These are phyloP conservation scores for Hypholoma fasciculare DNA, from an alignment of 768 basidiomycete genomes.

Conservation along the genomic window DNA sequence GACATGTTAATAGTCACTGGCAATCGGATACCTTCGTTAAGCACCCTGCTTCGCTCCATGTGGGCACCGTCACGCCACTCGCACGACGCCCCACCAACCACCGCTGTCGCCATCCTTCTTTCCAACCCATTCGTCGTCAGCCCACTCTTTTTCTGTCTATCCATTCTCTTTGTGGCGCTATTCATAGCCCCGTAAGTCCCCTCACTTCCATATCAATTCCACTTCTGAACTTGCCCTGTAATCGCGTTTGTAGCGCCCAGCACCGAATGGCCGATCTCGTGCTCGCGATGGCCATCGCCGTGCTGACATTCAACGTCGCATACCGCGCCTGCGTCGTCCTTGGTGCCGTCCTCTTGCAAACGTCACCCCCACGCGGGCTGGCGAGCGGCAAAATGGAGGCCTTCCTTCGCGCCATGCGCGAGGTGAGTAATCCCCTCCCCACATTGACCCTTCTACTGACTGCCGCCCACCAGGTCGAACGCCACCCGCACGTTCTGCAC, in stretches of 20 bases:
- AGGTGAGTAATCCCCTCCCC: constrained; percentile 46
- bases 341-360: constrained; percentile 87
- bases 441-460: background rate
- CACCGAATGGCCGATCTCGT: constrained; percentile 81
- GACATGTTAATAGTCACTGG: constrained; percentile 47
- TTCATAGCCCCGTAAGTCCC: constrained; percentile 57
- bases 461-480: constrained; percentile 57
- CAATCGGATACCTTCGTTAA: constrained; percentile 59
- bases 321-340: constrained; percentile 84
- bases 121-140: constrained; percentile 77
- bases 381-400: constrained; percentile 73
- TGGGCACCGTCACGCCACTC: constrained; percentile 34
- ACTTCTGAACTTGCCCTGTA: background rate
- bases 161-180: constrained; percentile 53
- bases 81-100: constrained; percentile 34
- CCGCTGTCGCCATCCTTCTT: constrained; percentile 40
- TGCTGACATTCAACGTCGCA: constrained; percentile 79
- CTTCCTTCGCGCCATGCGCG: constrained; percentile 79
- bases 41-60: constrained; percentile 46
- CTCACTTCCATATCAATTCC: background rate
- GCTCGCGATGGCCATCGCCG: constrained; percentile 75
- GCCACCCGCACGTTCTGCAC: constrained; percentile 81
- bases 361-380: constrained; percentile 68
- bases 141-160: constrained; percentile 57
- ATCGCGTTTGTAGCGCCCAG: constrained; percentile 34